Conservation (phyloP, 768 basidiomycete species). For the Agrocybe pediades region DNA sequence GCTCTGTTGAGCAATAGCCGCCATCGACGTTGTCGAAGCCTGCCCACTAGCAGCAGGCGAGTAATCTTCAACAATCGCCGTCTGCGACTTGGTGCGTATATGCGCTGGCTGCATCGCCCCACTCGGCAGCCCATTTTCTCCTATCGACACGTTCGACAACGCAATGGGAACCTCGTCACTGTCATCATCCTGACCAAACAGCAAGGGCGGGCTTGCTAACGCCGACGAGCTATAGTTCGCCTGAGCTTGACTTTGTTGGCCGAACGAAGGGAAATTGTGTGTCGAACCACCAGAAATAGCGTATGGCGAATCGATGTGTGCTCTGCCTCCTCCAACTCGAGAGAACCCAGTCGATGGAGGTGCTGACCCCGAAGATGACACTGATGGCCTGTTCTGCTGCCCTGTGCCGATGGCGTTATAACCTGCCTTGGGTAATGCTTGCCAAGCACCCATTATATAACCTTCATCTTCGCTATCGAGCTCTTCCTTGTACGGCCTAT, state of each 20-base stretch:
- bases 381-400: conserved; percentile 13
- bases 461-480: conserved; percentile 75
- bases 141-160: conserved; percentile 12
- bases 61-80: conserved; percentile 77
- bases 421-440: conserved; percentile 55
- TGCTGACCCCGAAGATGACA: conserved; percentile 8
- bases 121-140: conserved; percentile 40
- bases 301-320: conserved; percentile 86
- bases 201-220: conserved; percentile 12
- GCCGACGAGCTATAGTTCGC: conserved; percentile 19
- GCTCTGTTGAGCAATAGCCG: conserved; percentile 17
- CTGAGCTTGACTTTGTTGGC: conserved; percentile 37
- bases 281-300: conserved; percentile 63
- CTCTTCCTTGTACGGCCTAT: conserved; percentile 71
- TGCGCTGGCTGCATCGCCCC: conserved; percentile 72
- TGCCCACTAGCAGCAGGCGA: conserved; percentile 3
- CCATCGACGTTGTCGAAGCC: conserved; percentile 11
- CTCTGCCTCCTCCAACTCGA: conserved; percentile 83
- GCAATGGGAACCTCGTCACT: conserved; percentile 21
- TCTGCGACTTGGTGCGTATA: conserved; percentile 78
- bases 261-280: conserved; percentile 68
- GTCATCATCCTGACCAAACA: conserved; percentile 10
- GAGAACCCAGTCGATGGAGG: conserved; percentile 61
- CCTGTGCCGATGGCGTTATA: conserved; percentile 28
- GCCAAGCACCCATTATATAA: conserved; percentile 96